phyloP scores from a whole-genome alignment of 2,329 filamentous ascomycete genomes.

The Microsporum ferrugineum region DNA sequence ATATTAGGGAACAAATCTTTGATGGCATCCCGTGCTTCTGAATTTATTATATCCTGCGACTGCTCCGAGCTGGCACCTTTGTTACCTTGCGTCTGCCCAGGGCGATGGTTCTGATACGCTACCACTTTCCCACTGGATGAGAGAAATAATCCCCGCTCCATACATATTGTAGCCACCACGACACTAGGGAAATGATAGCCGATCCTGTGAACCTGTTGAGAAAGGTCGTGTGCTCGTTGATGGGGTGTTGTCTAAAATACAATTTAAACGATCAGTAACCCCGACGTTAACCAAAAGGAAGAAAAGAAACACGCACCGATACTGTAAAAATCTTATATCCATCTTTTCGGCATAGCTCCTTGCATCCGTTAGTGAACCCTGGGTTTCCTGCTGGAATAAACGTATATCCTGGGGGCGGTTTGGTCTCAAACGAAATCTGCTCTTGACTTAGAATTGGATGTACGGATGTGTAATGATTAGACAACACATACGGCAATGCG shows the following conservation, averaged over 20 bases:
- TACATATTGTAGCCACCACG: constrained; percentile 48
- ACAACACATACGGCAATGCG: constrained; percentile 38
- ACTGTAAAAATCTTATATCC: constrained; percentile 47
- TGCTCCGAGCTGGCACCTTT: constrained; percentile 21
- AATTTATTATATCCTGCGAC: constrained; percentile 39
- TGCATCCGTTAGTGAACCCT: constrained; percentile 47
- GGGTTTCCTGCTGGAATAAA: constrained; percentile 52
- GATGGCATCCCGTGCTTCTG: constrained; percentile 48
- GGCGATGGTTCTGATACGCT: constrained; percentile 23
- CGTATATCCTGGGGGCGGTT: constrained; percentile 48
- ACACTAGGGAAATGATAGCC: constrained; percentile 52
- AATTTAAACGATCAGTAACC: background rate
- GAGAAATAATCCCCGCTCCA: constrained; percentile 36
- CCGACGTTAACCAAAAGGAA: background rate
- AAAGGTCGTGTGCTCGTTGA: constrained; percentile 41
- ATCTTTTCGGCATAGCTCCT: constrained; percentile 47
- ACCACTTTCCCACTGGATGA: constrained; percentile 39
- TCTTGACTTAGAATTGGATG: constrained; percentile 23
- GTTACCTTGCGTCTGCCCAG: constrained; percentile 17
- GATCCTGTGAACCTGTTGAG: constrained; percentile 50
- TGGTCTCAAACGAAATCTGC: constrained; percentile 45
- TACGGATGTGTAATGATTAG: constrained; percentile 1
- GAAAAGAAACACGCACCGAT: constrained; percentile 40
- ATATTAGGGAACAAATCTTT: constrained; percentile 54
- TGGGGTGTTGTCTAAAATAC: constrained; percentile 38